Conservation (phyloP, 179 eudicot genomes). For the Spergularia azorica region DNA sequence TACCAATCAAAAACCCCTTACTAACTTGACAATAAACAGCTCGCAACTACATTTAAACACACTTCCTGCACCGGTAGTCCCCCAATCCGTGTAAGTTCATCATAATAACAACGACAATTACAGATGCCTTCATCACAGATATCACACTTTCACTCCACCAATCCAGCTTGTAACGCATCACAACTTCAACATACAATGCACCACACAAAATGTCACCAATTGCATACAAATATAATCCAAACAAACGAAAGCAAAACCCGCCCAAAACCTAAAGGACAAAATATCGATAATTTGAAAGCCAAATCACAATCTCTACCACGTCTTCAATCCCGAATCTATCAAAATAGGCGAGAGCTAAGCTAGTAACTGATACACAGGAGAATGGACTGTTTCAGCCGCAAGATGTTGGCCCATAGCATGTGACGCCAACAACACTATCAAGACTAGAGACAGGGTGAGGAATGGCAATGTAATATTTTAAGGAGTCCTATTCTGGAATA, state of each 20-base stretch:
- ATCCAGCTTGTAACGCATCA: too few relatives aligned
- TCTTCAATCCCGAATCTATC: too few relatives aligned
- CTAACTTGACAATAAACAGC: neutral
- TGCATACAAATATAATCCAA: too few relatives aligned
- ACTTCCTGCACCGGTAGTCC: too few relatives aligned
- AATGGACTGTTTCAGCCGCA: neutral
- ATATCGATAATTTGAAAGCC: too few relatives aligned
- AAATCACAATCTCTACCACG: too few relatives aligned
- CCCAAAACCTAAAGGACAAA: too few relatives aligned
- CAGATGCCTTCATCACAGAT: neutral
- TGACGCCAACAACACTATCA: neutral
- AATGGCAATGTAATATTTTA: neutral
- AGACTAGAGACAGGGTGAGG: neutral
- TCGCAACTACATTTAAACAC: too few relatives aligned
- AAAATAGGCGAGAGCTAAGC: neutral
- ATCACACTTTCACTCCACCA: neutral
- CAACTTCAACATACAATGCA: too few relatives aligned
- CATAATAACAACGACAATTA: neutral
- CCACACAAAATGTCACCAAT: too few relatives aligned
- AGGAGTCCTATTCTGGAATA: neutral
- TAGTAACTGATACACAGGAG: neutral
- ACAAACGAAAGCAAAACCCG: too few relatives aligned
- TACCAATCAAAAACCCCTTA: neutral
- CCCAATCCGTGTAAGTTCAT: neutral
- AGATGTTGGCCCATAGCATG: neutral